Percentiles rank a stretch among this genome's conserved stretches.
Evolutionary conservation across 805 yeast species (phyloP).

Genomic region (Tetrapisispora namnaoensis): DNA sequence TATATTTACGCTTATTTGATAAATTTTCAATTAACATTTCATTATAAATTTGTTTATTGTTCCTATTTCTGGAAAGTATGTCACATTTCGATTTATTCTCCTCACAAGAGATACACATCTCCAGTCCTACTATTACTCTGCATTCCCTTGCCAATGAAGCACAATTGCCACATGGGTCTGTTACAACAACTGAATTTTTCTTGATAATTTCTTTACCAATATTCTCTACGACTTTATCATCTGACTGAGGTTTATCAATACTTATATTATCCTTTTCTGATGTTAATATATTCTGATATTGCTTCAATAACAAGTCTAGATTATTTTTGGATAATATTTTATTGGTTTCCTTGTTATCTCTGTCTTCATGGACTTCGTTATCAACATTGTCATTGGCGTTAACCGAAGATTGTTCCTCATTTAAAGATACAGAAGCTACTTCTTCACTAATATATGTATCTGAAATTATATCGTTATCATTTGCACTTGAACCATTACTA

Average conservation of each 20-base stretch:
- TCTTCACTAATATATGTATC: not conserved
- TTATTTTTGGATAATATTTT: slow-evolving; percentile 1
- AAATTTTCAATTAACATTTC: not conserved
- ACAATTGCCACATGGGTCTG: slow-evolving; percentile 73
- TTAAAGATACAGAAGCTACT: not conserved
- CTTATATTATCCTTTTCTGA: slow-evolving; percentile 4
- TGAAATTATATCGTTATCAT: not conserved
- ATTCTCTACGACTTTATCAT: not conserved
- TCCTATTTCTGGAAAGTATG: slow-evolving; percentile 36
- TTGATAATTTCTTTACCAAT: not conserved
- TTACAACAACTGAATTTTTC: slow-evolving; percentile 2
- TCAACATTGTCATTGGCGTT: not conserved
- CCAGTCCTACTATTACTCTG: slow-evolving; percentile 51
- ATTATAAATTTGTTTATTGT: slow-evolving; percentile 7
- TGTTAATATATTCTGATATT: slow-evolving; percentile 21
- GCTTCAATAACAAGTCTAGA: slow-evolving; percentile 22
- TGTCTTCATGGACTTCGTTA: not conserved
- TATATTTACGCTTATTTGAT: not conserved
- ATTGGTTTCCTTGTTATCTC: not conserved
- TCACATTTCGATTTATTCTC: slow-evolving; percentile 62
- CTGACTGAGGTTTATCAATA: not conserved
- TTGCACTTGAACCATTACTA: not conserved
- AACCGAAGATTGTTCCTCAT: not conserved
- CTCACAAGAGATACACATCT: slow-evolving; percentile 69
- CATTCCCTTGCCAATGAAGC: slow-evolving; percentile 73